Evolutionary conservation across 2,329 filamentous ascomycete species (phyloP).

Genomic region (Aaosphaeria pasadenensis): DNA sequence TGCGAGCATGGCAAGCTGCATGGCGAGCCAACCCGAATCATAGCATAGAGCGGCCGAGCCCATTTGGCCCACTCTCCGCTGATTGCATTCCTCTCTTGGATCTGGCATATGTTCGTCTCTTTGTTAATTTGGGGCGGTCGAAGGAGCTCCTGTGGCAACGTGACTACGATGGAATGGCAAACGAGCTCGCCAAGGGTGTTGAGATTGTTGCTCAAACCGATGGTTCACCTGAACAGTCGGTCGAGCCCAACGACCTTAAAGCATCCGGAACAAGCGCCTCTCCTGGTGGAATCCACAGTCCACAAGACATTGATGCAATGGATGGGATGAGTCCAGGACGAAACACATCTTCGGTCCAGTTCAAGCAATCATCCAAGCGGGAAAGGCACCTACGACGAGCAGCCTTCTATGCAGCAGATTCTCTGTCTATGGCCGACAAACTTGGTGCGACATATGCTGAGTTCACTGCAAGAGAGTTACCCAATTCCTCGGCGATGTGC

Average conservation of each 20-base stretch:
- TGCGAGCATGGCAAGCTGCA: constrained; percentile 90
- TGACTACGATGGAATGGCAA: constrained; percentile 87
- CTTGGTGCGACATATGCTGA: constrained; percentile 83
- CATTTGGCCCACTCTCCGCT: constrained; percentile 80
- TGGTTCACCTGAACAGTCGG: constrained; percentile 51
- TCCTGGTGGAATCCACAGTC: constrained; percentile 16
- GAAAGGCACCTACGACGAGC: constrained; percentile 89
- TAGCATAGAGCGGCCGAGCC: constrained; percentile 79
- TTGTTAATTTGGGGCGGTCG: constrained; percentile 86
- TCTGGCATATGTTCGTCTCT: constrained; percentile 86
- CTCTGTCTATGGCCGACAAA: constrained; percentile 82
- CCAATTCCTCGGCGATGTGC: constrained; percentile 87
- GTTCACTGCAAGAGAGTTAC: constrained; percentile 77
- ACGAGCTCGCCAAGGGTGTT: constrained; percentile 75
- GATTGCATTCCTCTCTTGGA: constrained; percentile 90
- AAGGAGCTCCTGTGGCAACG: constrained; percentile 94
- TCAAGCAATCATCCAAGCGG: constrained; percentile 62
- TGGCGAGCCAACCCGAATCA: constrained; percentile 87
- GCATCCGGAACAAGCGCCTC: constrained; percentile 9
- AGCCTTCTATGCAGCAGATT: constrained; percentile 93
- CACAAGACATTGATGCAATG: constrained; percentile 27
- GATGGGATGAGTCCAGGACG: constrained; percentile 30
- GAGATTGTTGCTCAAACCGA: constrained; percentile 74
- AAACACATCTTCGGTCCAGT: constrained; percentile 21
- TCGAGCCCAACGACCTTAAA: constrained; percentile 28